Conservation (phyloP, 2,329 filamentous ascomycete genomes). For the Neopestalotiopsis rosae region DNA sequence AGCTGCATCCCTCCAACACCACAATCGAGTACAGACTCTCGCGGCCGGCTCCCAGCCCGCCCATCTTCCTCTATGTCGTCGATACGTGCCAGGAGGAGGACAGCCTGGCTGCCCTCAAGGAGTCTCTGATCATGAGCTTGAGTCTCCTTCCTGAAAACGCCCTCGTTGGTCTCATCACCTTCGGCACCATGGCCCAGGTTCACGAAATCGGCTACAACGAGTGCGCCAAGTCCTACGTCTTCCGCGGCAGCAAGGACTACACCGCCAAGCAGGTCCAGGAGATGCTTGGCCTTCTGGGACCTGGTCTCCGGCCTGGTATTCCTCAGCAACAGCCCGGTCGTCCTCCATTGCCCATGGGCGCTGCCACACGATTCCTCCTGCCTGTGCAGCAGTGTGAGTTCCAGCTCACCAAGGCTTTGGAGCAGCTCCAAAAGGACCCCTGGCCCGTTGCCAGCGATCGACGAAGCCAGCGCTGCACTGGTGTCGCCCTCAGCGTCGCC, state of each 20-base stretch:
- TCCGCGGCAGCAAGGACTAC: slow-evolving; percentile 97
- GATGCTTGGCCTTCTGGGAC: slow-evolving; percentile 85
- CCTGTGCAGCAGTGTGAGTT: slow-evolving; percentile 97
- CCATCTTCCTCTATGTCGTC: slow-evolving; percentile 87
- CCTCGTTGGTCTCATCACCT: slow-evolving; percentile 83
- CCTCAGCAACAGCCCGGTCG: slow-evolving; percentile 77
- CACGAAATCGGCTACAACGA: slow-evolving; percentile 98
- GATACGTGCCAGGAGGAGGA: slow-evolving; percentile 91
- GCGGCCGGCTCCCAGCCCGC: slow-evolving; percentile 81
- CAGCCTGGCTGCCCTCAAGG: slow-evolving; percentile 80
- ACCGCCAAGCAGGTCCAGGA: slow-evolving; percentile 99
- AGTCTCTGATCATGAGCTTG: slow-evolving; percentile 85
- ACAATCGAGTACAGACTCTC: slow-evolving; percentile 90
- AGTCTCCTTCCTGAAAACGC: slow-evolving; percentile 82
- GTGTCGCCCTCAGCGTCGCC: slow-evolving; percentile 94
- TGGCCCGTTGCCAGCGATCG: slow-evolving; percentile 97
- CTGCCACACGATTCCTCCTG: slow-evolving; percentile 87
- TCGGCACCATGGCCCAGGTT: slow-evolving; percentile 95
- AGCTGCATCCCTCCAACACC: slow-evolving; percentile 81
- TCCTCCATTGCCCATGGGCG: slow-evolving; percentile 75
- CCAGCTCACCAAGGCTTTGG: slow-evolving; percentile 93
- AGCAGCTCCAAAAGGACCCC: slow-evolving; percentile 94
- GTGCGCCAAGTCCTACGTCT: slow-evolving; percentile 98
- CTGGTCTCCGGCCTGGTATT: slow-evolving; percentile 76
- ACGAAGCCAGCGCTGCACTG: slow-evolving; percentile 88